phyloP scores from a whole-genome alignment of 768 basidiomycete genomes.

The Leccinum aurantiacum region DNA sequence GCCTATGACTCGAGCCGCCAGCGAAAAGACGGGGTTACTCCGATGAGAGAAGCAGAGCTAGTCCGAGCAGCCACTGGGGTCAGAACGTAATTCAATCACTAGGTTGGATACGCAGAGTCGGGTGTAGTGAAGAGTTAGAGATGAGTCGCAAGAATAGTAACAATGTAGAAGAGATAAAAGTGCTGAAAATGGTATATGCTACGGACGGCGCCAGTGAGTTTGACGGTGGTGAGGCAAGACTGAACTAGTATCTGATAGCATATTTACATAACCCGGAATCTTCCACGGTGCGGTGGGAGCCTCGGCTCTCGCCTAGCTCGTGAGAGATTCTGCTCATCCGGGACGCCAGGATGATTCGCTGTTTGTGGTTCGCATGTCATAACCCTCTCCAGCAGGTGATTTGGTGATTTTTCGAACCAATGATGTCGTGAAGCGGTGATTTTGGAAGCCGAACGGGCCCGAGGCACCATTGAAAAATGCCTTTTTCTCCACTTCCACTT shows the following conservation, averaged over 20 bases:
- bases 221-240: background rate
- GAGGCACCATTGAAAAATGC: background rate
- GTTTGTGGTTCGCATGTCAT: conserved; percentile 1
- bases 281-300: background rate
- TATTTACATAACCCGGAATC: background rate
- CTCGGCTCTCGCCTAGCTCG: background rate
- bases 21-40: background rate
- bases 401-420: background rate
- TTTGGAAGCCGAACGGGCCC: background rate
- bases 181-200: background rate
- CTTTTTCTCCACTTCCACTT: background rate
- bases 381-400: background rate
- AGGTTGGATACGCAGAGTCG: background rate
- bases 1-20: background rate
- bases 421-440: background rate
- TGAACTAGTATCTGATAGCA: background rate
- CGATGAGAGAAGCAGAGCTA: background rate
- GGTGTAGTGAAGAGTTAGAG: background rate
- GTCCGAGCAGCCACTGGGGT: background rate
- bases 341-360: background rate
- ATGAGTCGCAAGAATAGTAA: background rate
- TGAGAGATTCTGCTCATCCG: background rate
- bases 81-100: background rate
- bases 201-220: background rate
- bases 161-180: background rate